These are phyloP conservation scores for Phytophthora niederhauseri DNA, from an alignment of 352 stramenopile genomes.

Conservation along the genomic window DNA sequence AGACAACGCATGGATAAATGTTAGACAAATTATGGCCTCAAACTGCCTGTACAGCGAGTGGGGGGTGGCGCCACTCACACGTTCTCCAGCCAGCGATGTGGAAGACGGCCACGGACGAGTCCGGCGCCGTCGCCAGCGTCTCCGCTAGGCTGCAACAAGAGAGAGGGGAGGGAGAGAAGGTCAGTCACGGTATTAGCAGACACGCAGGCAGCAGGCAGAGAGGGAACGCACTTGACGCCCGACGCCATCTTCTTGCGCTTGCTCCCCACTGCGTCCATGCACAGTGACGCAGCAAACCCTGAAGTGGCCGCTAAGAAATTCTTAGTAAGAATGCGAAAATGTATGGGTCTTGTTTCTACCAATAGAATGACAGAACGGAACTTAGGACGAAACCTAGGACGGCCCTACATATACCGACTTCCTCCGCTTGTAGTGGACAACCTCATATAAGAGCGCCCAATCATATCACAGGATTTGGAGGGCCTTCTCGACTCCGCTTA, in stretches of 20 bases:
- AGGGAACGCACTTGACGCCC: constrained; percentile 55
- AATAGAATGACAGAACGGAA: background rate
- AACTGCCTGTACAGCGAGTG: background rate
- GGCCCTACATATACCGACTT: too few relatives aligned
- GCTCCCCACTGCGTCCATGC: constrained; percentile 23
- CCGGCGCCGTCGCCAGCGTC: constrained; percentile 34
- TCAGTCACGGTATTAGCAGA: background rate
- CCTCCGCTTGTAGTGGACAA: too few relatives aligned
- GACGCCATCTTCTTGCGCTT: constrained; percentile 50
- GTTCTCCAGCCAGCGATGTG: constrained; percentile 77
- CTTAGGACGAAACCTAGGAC: too few relatives aligned
- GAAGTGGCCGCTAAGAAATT: too few relatives aligned
- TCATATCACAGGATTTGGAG: too few relatives aligned
- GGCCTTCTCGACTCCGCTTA: too few relatives aligned
- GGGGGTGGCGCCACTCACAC: constrained; percentile 39
- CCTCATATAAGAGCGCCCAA: too few relatives aligned
- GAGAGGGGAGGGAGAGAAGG: background rate
- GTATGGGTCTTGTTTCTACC: too few relatives aligned
- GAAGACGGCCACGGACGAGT: constrained; percentile 44
- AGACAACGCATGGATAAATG: background rate
- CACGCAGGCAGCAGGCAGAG: background rate
- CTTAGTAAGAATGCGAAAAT: too few relatives aligned
- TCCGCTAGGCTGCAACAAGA: constrained; percentile 42
- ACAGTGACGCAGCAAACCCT: constrained; percentile 1
- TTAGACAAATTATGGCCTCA: background rate